Base-by-base conservation (phyloP, 345 rosid species). In the Capsella bursapastoris region DNA sequence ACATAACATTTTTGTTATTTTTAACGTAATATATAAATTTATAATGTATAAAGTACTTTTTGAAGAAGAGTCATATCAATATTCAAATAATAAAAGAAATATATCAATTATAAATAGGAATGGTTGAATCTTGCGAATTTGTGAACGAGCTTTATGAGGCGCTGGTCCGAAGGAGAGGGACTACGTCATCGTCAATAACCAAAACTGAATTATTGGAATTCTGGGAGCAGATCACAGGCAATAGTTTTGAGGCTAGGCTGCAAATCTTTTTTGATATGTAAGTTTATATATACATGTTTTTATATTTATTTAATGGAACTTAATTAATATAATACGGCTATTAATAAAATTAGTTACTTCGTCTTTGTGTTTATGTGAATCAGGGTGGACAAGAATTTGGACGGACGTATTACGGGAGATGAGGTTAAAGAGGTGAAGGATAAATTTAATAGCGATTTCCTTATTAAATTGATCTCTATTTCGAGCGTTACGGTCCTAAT, bases 201-300 rank as follows among this genome's bases (percentile, higher is more conserved):
- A 92, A 92, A 71, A 73, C 72, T 22, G 79, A 83, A 75, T 64
- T 92, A 50, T 68, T 68, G 8, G 89, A 84, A 61, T 92, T 92
- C 69, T 92, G 96, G 92, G 90, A 84, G 60, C 89, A 89, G 66
- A 87, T 89, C 16, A 71, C 87, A 0, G 93, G 90, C 53, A 81
- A 86, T 59, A 70, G 92, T 77, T 92, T 89, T 43, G 97, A 92
- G 75, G 85, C 85, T 3, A 83, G 96, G 70, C 83, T 92, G 10
- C 93, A 87, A 57, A 87, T 83, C 60, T 92, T 92, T 83, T 92
- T 92, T 74, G 90, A 88, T 83, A 88, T 88, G 97, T 90, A 84
- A 83, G 83, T 8, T 15, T 16, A 18, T 38, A 82, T 12, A 27
- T 12, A n/a, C 7, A 34, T 34, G 7, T 1, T 18, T 9, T 32